Base-by-base conservation (phyloP, 2,329 filamentous ascomycete species). In the Alternaria brassicae region DNA sequence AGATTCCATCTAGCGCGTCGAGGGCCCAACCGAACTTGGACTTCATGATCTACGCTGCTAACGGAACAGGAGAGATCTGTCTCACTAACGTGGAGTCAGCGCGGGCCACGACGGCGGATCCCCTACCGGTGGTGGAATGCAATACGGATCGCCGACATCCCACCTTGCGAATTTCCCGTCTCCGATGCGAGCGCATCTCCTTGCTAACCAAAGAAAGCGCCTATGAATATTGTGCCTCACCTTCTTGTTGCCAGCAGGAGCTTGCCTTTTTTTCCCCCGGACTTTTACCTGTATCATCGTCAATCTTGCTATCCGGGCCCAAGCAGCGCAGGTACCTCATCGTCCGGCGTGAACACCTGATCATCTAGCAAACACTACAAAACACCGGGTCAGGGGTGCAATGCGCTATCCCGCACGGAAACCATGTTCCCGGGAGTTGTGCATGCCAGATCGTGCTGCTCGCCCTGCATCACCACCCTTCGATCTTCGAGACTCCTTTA, bases 361-460 rank as follows among this genome's bases (percentile, higher is more conserved):
- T 17, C 44, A 48, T 48, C 44, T 40, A 48, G 32, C 30, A 48
- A 34, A 34, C 28, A 48, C 44, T 36, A 19, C 44, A 36, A 48
- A 48, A 48, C 44, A 48, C 30, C 30, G 44, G 44, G 44, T 36
- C 44, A 48, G 44, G 44, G 44, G 28, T 32, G 44, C 19, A n/a
- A 23, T 34, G 30, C 23, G 44, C 44, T 36, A 34, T 48, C 28
- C 8, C 36, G 44, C 28, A n/a, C 44, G 28, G 28, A 48, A 34
- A n/a, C 30, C 28, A 25, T 36, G 12, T 13, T 48, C 13, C 28
- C 30, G 30, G 44, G 28, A 36, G 44, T 23, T 48, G 30, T 30
- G 30, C 30, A 48, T n/a, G 8, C 40, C 30, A 48, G 44, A 21
- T 25, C 28, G 25, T 19, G 36, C 13, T 48, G 19, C 44, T 48